Base-by-base conservation (phyloP, 140 eudicot species). In the Cichorium intybus region DNA sequence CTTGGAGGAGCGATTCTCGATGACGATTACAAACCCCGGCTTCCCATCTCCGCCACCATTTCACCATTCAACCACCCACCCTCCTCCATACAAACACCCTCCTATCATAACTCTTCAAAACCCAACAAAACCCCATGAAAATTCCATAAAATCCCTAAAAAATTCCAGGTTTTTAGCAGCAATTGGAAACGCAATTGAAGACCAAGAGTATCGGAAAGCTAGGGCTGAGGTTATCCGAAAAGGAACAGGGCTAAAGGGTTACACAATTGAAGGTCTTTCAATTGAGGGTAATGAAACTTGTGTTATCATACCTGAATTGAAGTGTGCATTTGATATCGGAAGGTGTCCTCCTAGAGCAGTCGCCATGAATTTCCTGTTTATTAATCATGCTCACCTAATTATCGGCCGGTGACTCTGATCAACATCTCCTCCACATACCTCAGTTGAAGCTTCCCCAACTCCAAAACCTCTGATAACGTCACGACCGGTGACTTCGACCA, bases 371-470 rank as follows among this genome's bases (percentile, higher is more conserved):
- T 93, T 77, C 64, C 61, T 93, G 69, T 93, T 88, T 58, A 93
- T 93, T 49, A 88, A 95, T 73, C 99, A 93, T 74, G 99, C 87
- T 49, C 99, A 93, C 66, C 97, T 92, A n/a, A n/a, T n/a, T n/a
- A n/a, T n/a, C n/a, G n/a, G n/a, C n/a, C n/a, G n/a, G n/a, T n/a
- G n/a, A n/a, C n/a, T n/a, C n/a, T n/a, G n/a, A n/a, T n/a, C n/a
- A n/a, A n/a, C n/a, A n/a, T n/a, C n/a, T n/a, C n/a, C n/a, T n/a
- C n/a, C n/a, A n/a, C n/a, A n/a, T n/a, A n/a, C n/a, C n/a, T n/a
- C n/a, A n/a, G n/a, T n/a, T n/a, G n/a, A n/a, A n/a, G n/a, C n/a
- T n/a, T n/a, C n/a, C n/a, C n/a, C n/a, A n/a, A n/a, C n/a, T n/a
- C n/a, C n/a, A n/a, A n/a, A n/a, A n/a, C n/a, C n/a, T n/a, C n/a